Conservation (phyloP, 176 grass and related monocot species). For the Carex pumila region DNA sequence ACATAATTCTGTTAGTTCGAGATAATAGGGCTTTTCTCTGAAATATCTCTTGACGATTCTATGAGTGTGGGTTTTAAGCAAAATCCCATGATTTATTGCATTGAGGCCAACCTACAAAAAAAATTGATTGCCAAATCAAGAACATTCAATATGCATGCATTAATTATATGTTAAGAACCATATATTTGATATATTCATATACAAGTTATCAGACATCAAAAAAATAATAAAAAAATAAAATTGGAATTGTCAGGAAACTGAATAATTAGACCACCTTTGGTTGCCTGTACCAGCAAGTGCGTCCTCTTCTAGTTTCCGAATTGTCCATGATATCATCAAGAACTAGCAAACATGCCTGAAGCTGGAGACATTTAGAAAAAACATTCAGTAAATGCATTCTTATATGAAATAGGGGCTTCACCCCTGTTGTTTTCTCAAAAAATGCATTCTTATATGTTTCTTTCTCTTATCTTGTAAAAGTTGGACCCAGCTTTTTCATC, state of each 20-base stretch:
- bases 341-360: constrained; percentile 48
- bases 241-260: background rate
- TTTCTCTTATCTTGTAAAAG: background rate
- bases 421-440: too few relatives aligned
- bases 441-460: background rate
- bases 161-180: background rate
- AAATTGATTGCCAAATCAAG: background rate
- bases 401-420: background rate
- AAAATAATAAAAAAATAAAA: background rate
- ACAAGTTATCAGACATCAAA: background rate
- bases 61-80: constrained; percentile 56
- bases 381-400: background rate
- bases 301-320: constrained; percentile 48
- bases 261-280: constrained; percentile 27
- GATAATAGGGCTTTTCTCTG: constrained; percentile 42
- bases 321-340: constrained; percentile 65
- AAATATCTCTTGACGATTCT: constrained; percentile 59
- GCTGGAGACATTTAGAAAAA: constrained; percentile 26
- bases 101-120: constrained; percentile 38
- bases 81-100: constrained; percentile 54
- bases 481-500: background rate
- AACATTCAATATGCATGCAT: background rate
- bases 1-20: constrained; percentile 50
- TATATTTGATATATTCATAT: background rate
- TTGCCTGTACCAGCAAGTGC: constrained; percentile 46